Percentiles rank a stretch among this genome's conserved stretches.
Evolutionary conservation across 129 eudicot species (phyloP).

Genomic region (Flaveria linearis): DNA sequence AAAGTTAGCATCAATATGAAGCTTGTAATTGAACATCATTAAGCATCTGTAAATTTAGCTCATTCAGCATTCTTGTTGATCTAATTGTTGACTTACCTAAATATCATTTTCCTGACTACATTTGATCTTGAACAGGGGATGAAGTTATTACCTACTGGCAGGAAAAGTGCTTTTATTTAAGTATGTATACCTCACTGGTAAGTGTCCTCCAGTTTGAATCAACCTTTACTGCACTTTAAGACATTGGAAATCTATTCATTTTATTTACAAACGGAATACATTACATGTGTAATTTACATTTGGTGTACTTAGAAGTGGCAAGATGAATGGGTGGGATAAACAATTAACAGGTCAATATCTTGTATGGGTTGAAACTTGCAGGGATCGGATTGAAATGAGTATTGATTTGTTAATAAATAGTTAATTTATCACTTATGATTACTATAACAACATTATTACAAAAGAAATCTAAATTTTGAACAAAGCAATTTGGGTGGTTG

Average conservation of each 20-base stretch:
- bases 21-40: neutral
- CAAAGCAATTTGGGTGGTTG: neutral
- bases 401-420: too few species aligned
- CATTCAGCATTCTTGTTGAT: neutral
- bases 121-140: slow-evolving; percentile 60
- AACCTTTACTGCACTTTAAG: neutral
- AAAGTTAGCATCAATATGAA: slow-evolving; percentile 5
- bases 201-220: slow-evolving; percentile 30
- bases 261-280: neutral
- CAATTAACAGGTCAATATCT: neutral
- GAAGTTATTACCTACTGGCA: slow-evolving; percentile 92
- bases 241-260: neutral
- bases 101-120: slow-evolving; percentile 10
- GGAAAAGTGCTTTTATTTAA: slow-evolving; percentile 78
- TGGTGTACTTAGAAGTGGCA: neutral
- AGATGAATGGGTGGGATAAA: neutral
- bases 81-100: neutral
- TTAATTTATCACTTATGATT: too few species aligned
- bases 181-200: slow-evolving; percentile 69
- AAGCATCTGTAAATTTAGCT: neutral
- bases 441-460: too few species aligned
- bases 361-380: neutral
- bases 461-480: too few species aligned
- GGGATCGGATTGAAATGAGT: neutral
- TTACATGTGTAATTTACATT: neutral